Percentiles rank a stretch among this genome's conserved stretches.
These are phyloP conservation scores for Cladophialophora carrionii DNA, from an alignment of 2,329 filamentous ascomycete species.

Conservation along the genomic window DNA sequence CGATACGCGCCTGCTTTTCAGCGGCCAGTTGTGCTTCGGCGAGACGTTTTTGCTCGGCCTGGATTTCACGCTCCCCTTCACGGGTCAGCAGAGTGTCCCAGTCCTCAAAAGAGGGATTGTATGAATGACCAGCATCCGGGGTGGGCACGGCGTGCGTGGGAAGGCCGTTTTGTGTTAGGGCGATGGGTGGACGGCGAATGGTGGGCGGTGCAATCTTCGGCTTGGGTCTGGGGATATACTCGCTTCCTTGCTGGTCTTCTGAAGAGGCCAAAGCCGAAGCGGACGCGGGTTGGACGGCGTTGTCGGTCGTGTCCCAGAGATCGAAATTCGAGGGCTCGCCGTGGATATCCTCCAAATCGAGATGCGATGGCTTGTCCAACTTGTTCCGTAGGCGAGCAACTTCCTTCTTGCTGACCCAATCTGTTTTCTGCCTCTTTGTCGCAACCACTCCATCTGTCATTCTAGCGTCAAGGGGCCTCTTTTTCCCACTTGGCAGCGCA, in stretches of 20 bases:
- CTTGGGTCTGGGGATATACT: conserved; percentile 69
- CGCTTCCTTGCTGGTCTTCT: conserved; percentile 54
- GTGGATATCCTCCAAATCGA: conserved; percentile 45
- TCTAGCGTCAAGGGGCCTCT: conserved; percentile 53
- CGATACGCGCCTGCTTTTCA: conserved; percentile 68
- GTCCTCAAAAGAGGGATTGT: conserved; percentile 86
- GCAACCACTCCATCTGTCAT: conserved; percentile 73
- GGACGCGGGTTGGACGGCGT: conserved; percentile 32
- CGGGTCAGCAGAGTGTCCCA: conserved; percentile 76
- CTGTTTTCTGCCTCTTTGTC: conserved; percentile 73
- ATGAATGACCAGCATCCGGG: conserved; percentile 82
- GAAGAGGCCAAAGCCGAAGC: conserved; percentile 18
- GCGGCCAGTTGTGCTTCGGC: conserved; percentile 60
- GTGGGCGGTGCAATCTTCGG: conserved; percentile 73
- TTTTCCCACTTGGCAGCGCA: conserved; percentile 70
- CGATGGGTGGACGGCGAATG: conserved; percentile 74
- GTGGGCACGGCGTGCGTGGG: conserved; percentile 74
- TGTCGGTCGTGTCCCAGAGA: conserved; percentile 69
- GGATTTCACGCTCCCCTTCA: conserved; percentile 78
- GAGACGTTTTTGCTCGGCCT: conserved; percentile 74
- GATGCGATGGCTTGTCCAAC: conserved; percentile 42
- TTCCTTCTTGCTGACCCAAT: conserved; percentile 84
- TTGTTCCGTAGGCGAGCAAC: conserved; percentile 68
- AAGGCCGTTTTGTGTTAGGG: conserved; percentile 81
- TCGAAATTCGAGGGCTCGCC: conserved; percentile 69